phyloP scores from a whole-genome alignment of 1,139 yeast species.

The Meyerozyma sp. region DNA sequence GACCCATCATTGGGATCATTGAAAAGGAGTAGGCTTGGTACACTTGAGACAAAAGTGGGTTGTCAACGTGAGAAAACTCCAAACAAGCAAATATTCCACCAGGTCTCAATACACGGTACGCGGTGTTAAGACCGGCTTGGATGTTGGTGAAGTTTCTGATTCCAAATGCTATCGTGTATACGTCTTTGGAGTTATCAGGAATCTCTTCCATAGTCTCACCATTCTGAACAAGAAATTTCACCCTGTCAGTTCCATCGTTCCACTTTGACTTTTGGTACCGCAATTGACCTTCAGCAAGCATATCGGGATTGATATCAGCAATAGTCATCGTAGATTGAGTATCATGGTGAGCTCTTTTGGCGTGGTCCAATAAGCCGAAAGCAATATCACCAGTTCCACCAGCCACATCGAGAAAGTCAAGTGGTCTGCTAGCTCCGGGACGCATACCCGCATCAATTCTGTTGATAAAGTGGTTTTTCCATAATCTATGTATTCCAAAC shows the following conservation, averaged over 20 bases:
- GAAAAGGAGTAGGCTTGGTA: conserved; percentile 90
- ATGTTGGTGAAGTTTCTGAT: conserved; percentile 93
- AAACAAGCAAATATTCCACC: conserved; percentile 98
- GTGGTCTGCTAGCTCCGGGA: conserved; percentile 73
- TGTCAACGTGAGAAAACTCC: conserved; percentile 89
- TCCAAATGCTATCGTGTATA: conserved; percentile 95
- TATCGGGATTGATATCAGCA: conserved; percentile 93
- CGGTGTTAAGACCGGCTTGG: conserved; percentile 89
- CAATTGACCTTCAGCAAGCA: conserved; percentile 88
- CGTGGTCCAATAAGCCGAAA: conserved; percentile 89
- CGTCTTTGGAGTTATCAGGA: conserved; percentile 83
- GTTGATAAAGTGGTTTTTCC: conserved; percentile 89
- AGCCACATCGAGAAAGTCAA: conserved; percentile 90
- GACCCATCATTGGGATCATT: conserved; percentile 90
- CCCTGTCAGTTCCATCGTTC: conserved; percentile 55
- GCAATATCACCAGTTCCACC: conserved; percentile 99
- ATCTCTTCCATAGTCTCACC: conserved; percentile 87
- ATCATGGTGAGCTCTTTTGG: conserved; percentile 75
- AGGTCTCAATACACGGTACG: conserved; percentile 92
- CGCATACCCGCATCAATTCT: conserved; percentile 92
- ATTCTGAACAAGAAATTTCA: conserved; percentile 80
- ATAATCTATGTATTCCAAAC: conserved; percentile 85
- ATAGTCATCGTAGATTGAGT: conserved; percentile 75
- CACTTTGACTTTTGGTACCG: conserved; percentile 54
- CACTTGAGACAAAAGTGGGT: conserved; percentile 64